These are phyloP conservation scores for Acephala macrosclerotiorum DNA, from an alignment of 2,329 filamentous ascomycete genomes.

Conservation along the genomic window DNA sequence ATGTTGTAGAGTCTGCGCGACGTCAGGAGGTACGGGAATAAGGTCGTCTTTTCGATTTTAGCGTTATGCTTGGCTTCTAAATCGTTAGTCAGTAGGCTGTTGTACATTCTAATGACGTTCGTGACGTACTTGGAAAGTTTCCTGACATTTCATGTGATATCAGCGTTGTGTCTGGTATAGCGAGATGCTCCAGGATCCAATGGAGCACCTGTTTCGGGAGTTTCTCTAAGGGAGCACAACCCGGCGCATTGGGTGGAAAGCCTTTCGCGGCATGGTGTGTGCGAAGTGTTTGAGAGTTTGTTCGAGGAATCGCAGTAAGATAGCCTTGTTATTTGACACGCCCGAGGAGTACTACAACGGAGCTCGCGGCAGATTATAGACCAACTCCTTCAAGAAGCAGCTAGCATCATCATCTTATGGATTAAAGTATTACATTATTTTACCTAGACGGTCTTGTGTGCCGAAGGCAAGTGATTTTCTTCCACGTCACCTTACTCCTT, in stretches of 20 bases:
- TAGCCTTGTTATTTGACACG: too few relatives aligned
- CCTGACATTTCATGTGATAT: not conserved
- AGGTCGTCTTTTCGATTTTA: not conserved
- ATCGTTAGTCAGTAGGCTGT: not conserved
- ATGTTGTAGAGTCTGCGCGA: constrained; percentile 15
- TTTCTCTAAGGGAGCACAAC: not conserved
- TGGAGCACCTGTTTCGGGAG: not conserved
- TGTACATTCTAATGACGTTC: not conserved
- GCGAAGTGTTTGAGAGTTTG: not conserved
- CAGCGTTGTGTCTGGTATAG: not conserved
- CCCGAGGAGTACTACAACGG: too few relatives aligned
- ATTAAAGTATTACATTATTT: too few relatives aligned
- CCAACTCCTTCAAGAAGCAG: too few relatives aligned
- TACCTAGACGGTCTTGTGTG: too few relatives aligned
- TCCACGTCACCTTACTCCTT: too few relatives aligned
- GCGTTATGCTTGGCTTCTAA: not conserved
- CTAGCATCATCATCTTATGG: too few relatives aligned
- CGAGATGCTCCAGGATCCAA: not conserved
- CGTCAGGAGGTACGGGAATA: constrained; percentile 13
- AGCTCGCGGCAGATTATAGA: too few relatives aligned
- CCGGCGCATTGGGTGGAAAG: not conserved
- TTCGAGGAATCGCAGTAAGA: too few relatives aligned
- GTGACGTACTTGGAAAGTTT: not conserved
- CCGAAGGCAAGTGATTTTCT: too few relatives aligned
- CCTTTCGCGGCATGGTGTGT: not conserved